Percentiles rank a stretch among this genome's conserved stretches.
Evolutionary conservation across 2,329 filamentous ascomycete genomes (phyloP).

Genomic region (Arthrobotrys megalospora): DNA sequence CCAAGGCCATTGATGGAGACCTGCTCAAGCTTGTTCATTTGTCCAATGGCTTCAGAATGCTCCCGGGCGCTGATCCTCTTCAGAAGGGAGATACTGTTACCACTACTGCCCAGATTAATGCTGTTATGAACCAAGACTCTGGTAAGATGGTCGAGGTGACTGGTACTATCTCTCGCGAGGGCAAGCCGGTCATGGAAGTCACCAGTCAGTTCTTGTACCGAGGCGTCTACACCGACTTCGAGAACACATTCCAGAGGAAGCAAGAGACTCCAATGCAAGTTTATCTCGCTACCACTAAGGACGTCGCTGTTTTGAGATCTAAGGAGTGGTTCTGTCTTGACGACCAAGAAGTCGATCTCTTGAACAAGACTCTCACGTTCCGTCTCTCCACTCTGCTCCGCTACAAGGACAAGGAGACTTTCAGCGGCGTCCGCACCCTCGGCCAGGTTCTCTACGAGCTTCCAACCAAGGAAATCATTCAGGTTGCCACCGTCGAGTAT

Average conservation of each 20-base stretch:
- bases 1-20: constrained; percentile 94
- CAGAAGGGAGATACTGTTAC: constrained; percentile 95
- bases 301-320: constrained; percentile 91
- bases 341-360: constrained; percentile 86
- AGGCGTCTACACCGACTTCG: constrained; percentile 89
- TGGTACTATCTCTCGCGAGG: constrained; percentile 89
- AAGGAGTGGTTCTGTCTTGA: constrained; percentile 98
- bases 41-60: constrained; percentile 98
- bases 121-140: constrained; percentile 96
- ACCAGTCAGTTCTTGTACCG: constrained; percentile 98
- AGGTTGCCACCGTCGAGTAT: constrained; percentile 97
- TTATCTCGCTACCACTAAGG: constrained; percentile 87
- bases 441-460: constrained; percentile 95
- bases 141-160: constrained; percentile 99
- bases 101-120: constrained; percentile 95
- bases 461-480: constrained; percentile 95
- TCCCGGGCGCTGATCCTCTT: constrained; percentile 91
- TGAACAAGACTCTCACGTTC: constrained; percentile 96
- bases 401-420: constrained; percentile 95
- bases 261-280: constrained; percentile 95
- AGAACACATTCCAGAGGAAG: constrained; percentile 99
- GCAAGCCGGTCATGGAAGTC: constrained; percentile 93
- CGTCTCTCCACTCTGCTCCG: constrained; percentile 90
- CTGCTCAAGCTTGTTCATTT: constrained; percentile 95
- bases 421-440: constrained; percentile 90